These are phyloP conservation scores for Laguncularia racemosa DNA, from an alignment of 345 rosid species.

Conservation along the genomic window DNA sequence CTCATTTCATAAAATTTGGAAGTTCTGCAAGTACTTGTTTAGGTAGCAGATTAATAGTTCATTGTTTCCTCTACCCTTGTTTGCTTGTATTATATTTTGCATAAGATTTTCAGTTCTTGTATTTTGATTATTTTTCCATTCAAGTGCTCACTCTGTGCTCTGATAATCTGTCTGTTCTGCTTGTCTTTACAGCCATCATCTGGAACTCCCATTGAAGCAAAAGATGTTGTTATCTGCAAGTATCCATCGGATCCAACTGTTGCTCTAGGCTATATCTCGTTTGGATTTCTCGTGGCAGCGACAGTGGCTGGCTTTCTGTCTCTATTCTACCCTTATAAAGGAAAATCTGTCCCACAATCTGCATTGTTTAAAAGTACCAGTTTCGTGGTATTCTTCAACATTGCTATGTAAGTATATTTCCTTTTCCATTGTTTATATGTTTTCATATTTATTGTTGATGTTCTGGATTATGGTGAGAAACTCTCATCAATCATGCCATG, in stretches of 20 bases:
- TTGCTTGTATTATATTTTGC: too few relatives aligned
- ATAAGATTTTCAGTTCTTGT: too few relatives aligned
- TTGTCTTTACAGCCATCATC: constrained; percentile 47
- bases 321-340: constrained; percentile 72
- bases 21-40: too few relatives aligned
- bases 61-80: too few relatives aligned
- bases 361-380: constrained; percentile 50
- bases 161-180: too few relatives aligned
- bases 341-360: constrained; percentile 63
- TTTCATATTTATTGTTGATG: not conserved
- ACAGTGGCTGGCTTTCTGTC: constrained; percentile 49
- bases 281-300: constrained; percentile 49
- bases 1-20: too few relatives aligned
- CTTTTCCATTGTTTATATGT: not conserved
- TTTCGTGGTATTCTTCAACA: constrained; percentile 66
- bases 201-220: constrained; percentile 59
- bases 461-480: not conserved
- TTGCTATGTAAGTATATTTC: constrained; percentile 53
- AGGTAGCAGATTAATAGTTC: too few relatives aligned
- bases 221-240: constrained; percentile 68
- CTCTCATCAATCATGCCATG: not conserved
- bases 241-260: constrained; percentile 77
- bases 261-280: constrained; percentile 64
- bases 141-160: too few relatives aligned
- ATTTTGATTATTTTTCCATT: too few relatives aligned